Evolutionary conservation across 257 asterid genomes (phyloP).

Genomic region (Solanum chmielewskii): DNA sequence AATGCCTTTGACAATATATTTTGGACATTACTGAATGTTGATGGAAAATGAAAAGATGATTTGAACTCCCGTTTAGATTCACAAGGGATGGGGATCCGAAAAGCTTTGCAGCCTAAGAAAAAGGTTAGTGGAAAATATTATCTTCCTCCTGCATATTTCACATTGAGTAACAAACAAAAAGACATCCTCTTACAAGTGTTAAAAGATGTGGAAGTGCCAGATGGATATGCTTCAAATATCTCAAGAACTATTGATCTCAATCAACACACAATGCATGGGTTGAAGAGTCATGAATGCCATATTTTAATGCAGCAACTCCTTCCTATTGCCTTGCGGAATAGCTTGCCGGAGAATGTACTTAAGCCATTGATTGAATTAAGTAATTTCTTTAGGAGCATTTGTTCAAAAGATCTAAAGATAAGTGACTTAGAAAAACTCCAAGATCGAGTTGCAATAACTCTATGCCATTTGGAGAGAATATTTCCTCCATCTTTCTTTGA

Average conservation of each 20-base stretch:
- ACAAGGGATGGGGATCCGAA: background rate
- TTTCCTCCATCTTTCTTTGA: too few relatives aligned
- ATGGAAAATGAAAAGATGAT: background rate
- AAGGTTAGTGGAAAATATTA: background rate
- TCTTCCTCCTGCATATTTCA: background rate
- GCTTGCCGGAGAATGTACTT: background rate
- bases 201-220: background rate
- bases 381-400: background rate
- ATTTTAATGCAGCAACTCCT: background rate
- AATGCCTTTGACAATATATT: background rate
- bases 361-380: background rate
- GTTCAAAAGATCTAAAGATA: too few relatives aligned
- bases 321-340: background rate
- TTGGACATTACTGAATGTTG: background rate
- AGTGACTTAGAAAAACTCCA: too few relatives aligned
- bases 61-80: background rate
- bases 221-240: background rate
- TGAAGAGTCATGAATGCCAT: conserved; percentile 2
- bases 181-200: background rate
- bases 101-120: background rate
- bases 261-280: background rate
- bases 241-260: background rate
- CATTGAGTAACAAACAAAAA: background rate
- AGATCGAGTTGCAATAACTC: too few relatives aligned
- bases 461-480: too few relatives aligned